Conservation (phyloP, 148 eudicot genomes). For the Suaeda aralocaspica region DNA sequence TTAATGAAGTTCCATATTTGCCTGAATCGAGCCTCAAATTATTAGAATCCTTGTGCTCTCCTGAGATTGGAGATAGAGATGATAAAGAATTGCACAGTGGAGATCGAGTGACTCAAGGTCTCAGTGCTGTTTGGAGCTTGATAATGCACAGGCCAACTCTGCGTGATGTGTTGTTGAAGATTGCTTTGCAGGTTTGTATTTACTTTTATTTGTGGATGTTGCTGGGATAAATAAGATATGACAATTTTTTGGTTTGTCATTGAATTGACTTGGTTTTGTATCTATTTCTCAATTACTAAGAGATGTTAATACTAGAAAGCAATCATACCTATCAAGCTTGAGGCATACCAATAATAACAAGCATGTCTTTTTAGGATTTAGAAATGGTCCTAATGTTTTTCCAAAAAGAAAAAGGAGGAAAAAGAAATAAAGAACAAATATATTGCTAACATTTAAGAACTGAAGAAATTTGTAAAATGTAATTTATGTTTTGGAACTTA, state of each 20-base stretch:
- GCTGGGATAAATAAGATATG: not conserved
- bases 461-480: no score
- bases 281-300: not conserved
- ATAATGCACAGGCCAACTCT: slow-evolving; percentile 75
- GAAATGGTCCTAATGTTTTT: no score
- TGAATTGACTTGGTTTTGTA: not conserved
- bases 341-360: not conserved
- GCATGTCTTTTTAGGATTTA: no score
- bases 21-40: slow-evolving; percentile 74
- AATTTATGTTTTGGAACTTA: no score
- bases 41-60: slow-evolving; percentile 70
- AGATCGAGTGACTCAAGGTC: slow-evolving; percentile 96
- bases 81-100: slow-evolving; percentile 71
- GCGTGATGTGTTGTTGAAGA: slow-evolving; percentile 64
- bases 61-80: slow-evolving; percentile 55
- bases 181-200: slow-evolving; percentile 75
- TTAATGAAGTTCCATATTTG: slow-evolving; percentile 79
- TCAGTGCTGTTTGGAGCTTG: slow-evolving; percentile 81
- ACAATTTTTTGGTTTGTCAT: not conserved
- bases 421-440: no score
- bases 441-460: not conserved
- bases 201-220: not conserved
- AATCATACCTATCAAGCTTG: not conserved
- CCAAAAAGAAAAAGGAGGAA: no score
- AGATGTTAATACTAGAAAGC: not conserved